Evolutionary conservation across 2,329 filamentous ascomycete genomes (phyloP).

Genomic region (Ophiosphaerella narmari): DNA sequence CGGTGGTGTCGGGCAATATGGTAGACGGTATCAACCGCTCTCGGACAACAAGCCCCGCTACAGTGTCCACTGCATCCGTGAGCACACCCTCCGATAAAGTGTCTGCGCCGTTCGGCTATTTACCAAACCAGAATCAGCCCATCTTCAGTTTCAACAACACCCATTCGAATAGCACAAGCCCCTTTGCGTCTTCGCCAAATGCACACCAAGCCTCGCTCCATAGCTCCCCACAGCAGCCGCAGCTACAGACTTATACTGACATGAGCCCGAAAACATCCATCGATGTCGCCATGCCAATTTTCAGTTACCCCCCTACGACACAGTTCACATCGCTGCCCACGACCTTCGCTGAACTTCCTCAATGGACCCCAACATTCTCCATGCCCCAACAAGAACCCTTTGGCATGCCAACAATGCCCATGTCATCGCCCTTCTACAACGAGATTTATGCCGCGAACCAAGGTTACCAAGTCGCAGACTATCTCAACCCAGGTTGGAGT

Average conservation of each 20-base stretch:
- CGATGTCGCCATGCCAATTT: constrained; percentile 34
- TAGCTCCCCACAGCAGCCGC: constrained; percentile 31
- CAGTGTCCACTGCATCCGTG: constrained; percentile 45
- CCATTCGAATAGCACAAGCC: constrained; percentile 18
- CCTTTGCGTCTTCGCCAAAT: constrained; percentile 25
- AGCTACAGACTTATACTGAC: constrained; percentile 30
- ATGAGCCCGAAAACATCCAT: constrained; percentile 37
- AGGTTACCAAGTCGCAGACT: constrained; percentile 46
- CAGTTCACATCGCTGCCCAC: constrained; percentile 42
- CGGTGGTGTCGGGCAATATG: constrained; percentile 45
- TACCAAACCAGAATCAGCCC: constrained; percentile 39
- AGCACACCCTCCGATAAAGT: constrained; percentile 43
- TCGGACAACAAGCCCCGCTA: constrained; percentile 52
- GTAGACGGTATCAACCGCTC: constrained; percentile 52
- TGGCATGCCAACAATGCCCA: constrained; percentile 27
- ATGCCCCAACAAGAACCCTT: constrained; percentile 39
- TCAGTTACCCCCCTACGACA: constrained; percentile 32
- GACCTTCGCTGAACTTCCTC: constrained; percentile 43
- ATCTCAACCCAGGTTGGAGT: constrained; percentile 65
- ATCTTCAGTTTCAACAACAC: constrained; percentile 34
- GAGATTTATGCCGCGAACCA: constrained; percentile 42
- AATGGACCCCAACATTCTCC: constrained; percentile 44
- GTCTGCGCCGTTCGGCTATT: constrained; percentile 44
- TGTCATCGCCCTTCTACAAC: constrained; percentile 40
- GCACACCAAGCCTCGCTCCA: constrained; percentile 28